A percentile compares a stretch with the other conserved stretches of the same genome.
Conservation (phyloP, 1,284 basidiomycete genomes). For the Dichomitus squalens region DNA sequence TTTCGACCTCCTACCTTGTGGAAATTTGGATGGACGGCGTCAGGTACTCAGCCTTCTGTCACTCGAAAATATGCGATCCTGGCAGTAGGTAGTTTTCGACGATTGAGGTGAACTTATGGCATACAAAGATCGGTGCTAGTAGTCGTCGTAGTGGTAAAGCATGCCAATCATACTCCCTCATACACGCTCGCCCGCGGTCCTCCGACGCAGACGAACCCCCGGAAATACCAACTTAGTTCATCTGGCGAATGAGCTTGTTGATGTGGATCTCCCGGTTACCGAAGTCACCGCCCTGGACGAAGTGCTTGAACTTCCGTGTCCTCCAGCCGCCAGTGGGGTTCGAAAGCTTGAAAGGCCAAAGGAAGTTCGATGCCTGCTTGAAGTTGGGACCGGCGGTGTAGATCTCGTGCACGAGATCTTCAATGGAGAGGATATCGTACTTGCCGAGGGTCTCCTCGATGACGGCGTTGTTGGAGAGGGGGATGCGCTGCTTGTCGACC, state of each 20-base stretch:
- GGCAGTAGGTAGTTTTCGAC: no score
- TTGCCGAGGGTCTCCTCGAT: constrained; percentile 94
- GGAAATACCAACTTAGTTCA: constrained; percentile 70
- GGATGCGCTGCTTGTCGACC: constrained; percentile 96
- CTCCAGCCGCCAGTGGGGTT: constrained; percentile 99
- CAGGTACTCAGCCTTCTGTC: no score
- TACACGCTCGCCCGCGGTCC: constrained; percentile 30
- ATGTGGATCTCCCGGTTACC: constrained; percentile 96
- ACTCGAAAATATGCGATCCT: no score
- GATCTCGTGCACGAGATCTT: constrained; percentile 99
- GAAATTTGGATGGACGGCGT: no score
- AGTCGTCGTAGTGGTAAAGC: constrained; percentile 25
- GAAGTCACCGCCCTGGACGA: constrained; percentile 93
- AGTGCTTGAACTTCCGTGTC: constrained; percentile 95
- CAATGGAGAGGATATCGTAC: constrained; percentile 95
- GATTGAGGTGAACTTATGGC: not conserved
- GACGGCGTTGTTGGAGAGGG: constrained; percentile 91
- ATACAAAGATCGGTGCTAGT: not conserved
- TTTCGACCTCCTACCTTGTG: no score
- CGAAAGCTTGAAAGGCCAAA: constrained; percentile 99
- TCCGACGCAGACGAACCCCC: constrained; percentile 20
- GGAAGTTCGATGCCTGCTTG: constrained; percentile 96
- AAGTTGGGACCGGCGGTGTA: constrained; percentile 96
- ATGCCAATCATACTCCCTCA: no score
- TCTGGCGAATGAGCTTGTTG: constrained; percentile 96